Conservation (phyloP, 2,329 filamentous ascomycete genomes). For the Neonectria hederae region DNA sequence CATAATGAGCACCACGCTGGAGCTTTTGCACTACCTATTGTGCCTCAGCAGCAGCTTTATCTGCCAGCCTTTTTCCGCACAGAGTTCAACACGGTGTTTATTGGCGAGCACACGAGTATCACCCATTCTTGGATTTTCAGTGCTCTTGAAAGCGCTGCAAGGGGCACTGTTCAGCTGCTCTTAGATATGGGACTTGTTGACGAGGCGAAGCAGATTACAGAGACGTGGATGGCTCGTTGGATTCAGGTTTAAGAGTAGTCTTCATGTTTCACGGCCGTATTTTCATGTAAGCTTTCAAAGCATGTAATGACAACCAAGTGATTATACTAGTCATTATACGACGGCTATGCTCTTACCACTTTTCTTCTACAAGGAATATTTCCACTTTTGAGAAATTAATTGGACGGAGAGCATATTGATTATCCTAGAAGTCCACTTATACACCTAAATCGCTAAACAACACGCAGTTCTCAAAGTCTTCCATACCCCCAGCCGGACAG, state of each 20-base stretch:
- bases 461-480: background rate
- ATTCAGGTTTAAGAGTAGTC: conserved; percentile 39
- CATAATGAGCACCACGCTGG: conserved; percentile 64
- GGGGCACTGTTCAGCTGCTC: conserved; percentile 64
- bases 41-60: conserved; percentile 67
- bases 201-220: conserved; percentile 65
- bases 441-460: background rate
- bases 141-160: conserved; percentile 64
- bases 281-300: background rate
- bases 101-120: conserved; percentile 54
- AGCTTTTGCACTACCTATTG: conserved; percentile 61
- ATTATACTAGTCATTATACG: too few species aligned
- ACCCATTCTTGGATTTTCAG: conserved; percentile 65
- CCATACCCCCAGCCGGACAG: background rate
- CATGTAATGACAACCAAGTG: background rate
- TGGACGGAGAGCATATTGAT: too few species aligned
- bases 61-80: conserved; percentile 69
- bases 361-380: too few species aligned
- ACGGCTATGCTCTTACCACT: too few species aligned
- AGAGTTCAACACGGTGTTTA: conserved; percentile 54
- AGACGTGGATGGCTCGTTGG: conserved; percentile 71
- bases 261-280: background rate
- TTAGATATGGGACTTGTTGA: conserved; percentile 66
- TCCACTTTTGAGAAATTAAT: too few species aligned
- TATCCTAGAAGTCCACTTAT: too few species aligned